Evolutionary conservation across 768 basidiomycete genomes (phyloP).

Genomic region (Chiua virens): DNA sequence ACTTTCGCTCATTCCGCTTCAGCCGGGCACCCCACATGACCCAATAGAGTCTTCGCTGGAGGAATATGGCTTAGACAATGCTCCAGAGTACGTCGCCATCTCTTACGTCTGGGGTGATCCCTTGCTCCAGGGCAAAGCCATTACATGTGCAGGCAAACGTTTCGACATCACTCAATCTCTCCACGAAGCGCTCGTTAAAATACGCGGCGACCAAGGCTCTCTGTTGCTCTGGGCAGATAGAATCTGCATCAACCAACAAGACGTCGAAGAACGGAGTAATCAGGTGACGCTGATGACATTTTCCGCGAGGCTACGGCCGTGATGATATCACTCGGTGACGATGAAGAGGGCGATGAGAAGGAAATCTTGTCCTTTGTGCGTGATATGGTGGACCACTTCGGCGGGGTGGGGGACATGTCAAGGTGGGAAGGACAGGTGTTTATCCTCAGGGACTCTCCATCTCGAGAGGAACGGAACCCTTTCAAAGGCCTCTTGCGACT

Average conservation of each 20-base stretch:
- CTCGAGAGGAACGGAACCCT: background rate
- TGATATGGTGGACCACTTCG: background rate
- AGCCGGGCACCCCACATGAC: background rate
- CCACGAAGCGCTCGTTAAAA: background rate
- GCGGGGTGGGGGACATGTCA: background rate
- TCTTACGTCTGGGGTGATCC: background rate
- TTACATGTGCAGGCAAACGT: background rate
- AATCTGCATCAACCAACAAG: background rate
- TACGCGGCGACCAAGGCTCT: background rate
- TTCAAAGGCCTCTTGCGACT: conserved; percentile 1
- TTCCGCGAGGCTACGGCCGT: background rate
- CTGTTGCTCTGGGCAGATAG: background rate
- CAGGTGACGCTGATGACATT: background rate
- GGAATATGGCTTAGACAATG: background rate
- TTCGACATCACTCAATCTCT: background rate
- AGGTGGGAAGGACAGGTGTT: background rate
- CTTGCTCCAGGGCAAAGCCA: background rate
- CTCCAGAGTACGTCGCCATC: background rate
- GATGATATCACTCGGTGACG: background rate
- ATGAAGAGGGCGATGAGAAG: background rate
- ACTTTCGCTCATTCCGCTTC: background rate
- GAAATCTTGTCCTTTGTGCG: background rate
- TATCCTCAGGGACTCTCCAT: background rate
- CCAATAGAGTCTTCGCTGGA: background rate
- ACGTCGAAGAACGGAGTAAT: background rate